Percentiles rank a stretch among this genome's conserved stretches.
phyloP scores from a whole-genome alignment of 169 alveolate genomes.

The Cryptosporidium sp. region DNA sequence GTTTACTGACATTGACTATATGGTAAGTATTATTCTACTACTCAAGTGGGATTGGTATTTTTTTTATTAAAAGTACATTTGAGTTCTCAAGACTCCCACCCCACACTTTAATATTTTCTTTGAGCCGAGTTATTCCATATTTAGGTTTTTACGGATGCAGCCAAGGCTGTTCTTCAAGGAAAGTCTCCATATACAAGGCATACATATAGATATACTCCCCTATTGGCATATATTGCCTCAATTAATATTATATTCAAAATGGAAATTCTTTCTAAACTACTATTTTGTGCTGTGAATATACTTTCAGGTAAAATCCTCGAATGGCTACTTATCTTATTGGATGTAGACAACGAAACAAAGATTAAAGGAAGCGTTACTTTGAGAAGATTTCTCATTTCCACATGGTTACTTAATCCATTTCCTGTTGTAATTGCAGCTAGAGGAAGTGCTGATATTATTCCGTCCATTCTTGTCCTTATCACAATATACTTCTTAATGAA shows the following conservation, averaged over 20 bases:
- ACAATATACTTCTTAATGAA: conserved; percentile 83
- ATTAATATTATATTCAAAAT: conserved; percentile 82
- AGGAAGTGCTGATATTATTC: conserved; percentile 92
- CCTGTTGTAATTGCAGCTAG: conserved; percentile 93
- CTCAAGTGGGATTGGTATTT: conserved; percentile 6
- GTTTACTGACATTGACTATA: conserved; percentile 98
- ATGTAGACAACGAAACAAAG: conserved; percentile 48
- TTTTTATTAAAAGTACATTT: neutral
- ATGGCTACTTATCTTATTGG: conserved; percentile 76
- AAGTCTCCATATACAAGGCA: conserved; percentile 96
- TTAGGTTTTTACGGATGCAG: conserved; percentile 96
- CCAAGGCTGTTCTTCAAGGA: conserved; percentile 90
- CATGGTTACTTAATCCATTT: conserved; percentile 94
- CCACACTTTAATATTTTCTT: neutral
- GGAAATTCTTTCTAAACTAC: conserved; percentile 83
- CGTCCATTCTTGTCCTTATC: conserved; percentile 82
- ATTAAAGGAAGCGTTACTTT: conserved; percentile 47
- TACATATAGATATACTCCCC: conserved; percentile 98
- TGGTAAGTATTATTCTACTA: conserved; percentile 33
- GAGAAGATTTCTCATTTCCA: conserved; percentile 79
- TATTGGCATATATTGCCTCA: conserved; percentile 85
- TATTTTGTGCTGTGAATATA: conserved; percentile 89
- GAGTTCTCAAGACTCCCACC: neutral
- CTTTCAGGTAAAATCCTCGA: conserved; percentile 87
- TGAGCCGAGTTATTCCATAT: neutral